Base-by-base conservation (phyloP, 2,329 filamentous ascomycete species). In the Epichloe uncinata region DNA sequence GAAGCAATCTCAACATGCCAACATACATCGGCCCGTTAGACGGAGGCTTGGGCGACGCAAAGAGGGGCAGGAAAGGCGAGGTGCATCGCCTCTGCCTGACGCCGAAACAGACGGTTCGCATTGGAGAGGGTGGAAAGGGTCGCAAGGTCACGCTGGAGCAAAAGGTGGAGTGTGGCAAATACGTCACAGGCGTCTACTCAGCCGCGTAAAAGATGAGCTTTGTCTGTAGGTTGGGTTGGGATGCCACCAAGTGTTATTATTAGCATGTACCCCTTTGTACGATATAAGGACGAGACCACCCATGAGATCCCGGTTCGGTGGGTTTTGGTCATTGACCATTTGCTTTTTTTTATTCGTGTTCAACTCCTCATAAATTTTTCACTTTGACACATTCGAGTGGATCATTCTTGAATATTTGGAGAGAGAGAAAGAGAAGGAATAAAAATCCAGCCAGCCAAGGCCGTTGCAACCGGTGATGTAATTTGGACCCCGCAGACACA, bases 101-200 rank as follows among this genome's bases (percentile, higher is more conserved):
- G 51, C 90, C 90, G 38, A 72, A 78, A 57, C 79, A 83, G 56
- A 87, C 77, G 55, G 83, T 85, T 18, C 78, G 74, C 50, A 64
- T 93, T 7, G 79, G 77, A 2, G 70, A 72, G 51, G 71, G 66
- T 9, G 74, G 74, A 46, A 74, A 71, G 56, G 85, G 86, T 2
- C 73, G 84, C 60, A 86, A 75, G 62, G 83, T 85, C 15, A 83
- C 75, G 49, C 70, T 95, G 56, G 89, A 95, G 70, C 91, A 96
- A 70, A 82, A 82, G 57, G 82, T 95, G 11, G 87, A 93, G 64
- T 96, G 90, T 63, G 91, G 91, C 16, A 78, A 85, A 54, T 82
- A 79, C 55, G 82, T 90, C 12, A 91, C 85, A 50, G 87, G 82
- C 15, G 84, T 95, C 4, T 97, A 93, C 68, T 94, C 87, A 37